phyloP scores from a whole-genome alignment of 805 yeast genomes.

The Ogataea populi-albae region DNA sequence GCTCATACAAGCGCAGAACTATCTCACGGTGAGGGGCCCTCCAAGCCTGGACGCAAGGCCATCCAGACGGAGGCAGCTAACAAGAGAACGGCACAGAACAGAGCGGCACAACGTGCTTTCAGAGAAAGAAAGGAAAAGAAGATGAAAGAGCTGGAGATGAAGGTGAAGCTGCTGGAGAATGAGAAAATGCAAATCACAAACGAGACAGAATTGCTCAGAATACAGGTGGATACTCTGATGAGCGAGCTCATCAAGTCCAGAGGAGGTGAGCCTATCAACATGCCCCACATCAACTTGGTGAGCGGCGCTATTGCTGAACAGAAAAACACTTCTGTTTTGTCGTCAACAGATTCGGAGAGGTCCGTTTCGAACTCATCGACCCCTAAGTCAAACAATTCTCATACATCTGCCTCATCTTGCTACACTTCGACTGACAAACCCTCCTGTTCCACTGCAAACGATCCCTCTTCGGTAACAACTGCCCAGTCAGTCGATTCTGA shows the following conservation, averaged over 20 bases:
- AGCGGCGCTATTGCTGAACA: too few species aligned
- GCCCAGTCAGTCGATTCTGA: conserved; percentile 2
- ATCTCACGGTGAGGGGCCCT: conserved; percentile 7
- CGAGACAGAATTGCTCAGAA: conserved; percentile 69
- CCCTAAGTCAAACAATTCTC: conserved; percentile 11
- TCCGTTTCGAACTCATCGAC: conserved; percentile 17
- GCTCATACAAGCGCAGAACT: too few species aligned
- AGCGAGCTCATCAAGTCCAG: conserved; percentile 47
- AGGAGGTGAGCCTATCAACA: conserved; percentile 11
- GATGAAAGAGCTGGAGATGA: conserved; percentile 79
- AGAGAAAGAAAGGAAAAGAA: conserved; percentile 89
- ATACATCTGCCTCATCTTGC: conserved; percentile 21
- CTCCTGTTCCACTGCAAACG: background rate
- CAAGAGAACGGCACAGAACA: conserved; percentile 92
- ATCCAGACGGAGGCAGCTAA: conserved; percentile 68
- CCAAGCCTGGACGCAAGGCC: conserved; percentile 81
- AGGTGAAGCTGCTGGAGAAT: conserved; percentile 68
- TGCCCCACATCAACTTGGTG: conserved; percentile 2
- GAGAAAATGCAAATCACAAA: conserved; percentile 64
- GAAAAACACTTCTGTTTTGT: background rate
- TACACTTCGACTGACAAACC: conserved; percentile 7
- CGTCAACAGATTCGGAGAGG: conserved; percentile 19
- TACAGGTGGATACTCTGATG: conserved; percentile 74
- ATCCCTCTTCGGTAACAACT: background rate
- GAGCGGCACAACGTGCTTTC: conserved; percentile 98